Conservation (phyloP, 768 basidiomycete species). For the Butyriboletus loyo region DNA sequence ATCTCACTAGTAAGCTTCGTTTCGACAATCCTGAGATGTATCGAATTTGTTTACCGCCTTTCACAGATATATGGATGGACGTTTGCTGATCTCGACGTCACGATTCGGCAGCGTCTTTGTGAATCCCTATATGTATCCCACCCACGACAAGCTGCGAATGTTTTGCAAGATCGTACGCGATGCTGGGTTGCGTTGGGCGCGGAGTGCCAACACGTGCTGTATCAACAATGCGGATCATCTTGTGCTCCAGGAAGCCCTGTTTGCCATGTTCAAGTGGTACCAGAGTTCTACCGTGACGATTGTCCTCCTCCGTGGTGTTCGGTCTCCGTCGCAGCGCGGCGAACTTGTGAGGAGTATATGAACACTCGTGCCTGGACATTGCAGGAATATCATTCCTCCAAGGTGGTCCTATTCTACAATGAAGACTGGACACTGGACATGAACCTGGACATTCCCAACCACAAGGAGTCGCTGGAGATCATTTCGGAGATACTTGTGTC, state of each 20-base stretch:
- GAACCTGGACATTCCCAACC: background rate
- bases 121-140: background rate
- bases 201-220: constrained; percentile 10
- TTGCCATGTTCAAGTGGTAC: background rate
- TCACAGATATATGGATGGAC: background rate
- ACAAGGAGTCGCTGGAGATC: constrained; percentile 4
- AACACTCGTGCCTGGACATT: background rate
- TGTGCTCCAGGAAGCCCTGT: background rate
- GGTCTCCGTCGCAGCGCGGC: background rate
- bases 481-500: constrained; percentile 7
- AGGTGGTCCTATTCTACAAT: constrained; percentile 8
- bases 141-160: background rate
- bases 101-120: background rate
- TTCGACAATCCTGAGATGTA: background rate
- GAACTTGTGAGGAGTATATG: background rate
- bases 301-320: background rate
- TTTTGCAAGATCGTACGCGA: background rate
- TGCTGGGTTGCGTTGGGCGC: constrained; percentile 1
- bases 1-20: background rate
- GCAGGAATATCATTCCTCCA: constrained; percentile 13
- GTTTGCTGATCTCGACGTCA: background rate
- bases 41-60: background rate
- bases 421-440: background rate
- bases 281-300: background rate
- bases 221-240: background rate